Evolutionary conservation across 148 eudicot genomes (phyloP), one percentile per base, ranked within the genome.

Genomic region (Selenicereus undatus): DNA sequence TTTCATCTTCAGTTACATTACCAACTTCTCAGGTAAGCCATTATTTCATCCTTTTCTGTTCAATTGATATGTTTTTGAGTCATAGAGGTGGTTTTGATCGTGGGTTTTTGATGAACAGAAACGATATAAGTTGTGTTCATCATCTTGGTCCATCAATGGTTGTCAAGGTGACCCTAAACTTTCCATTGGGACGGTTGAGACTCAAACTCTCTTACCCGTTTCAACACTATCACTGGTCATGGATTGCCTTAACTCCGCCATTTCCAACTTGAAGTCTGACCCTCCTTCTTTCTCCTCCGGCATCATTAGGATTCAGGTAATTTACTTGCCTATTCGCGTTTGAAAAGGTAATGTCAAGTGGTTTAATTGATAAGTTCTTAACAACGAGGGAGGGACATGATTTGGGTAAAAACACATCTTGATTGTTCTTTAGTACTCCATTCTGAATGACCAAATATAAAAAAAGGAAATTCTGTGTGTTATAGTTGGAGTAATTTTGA

Each of bases 291-390:
- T 54, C 11, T 86, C 89, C 56, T 96, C 99, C 4, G 99, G 99
- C 74, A 87, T 96, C 24, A 89, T 96, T 21, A 91, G 98, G 3
- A 85, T 96, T n/a, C 90, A 96, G 98, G 99, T 96, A 89, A 45
- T 71, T 54, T 79, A 17, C 12, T 36, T 30, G 16, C 36, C 52
- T 0, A 48, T 48, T 48, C 14, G 52, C 10, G 0, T 11, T 0
- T 48, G 12, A 48, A 10, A 48, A 12, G 2, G 52, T 11, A 48
- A 4, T 10, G 8, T 48, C 43, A 5, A 48, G 12, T 48, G 10
- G 8, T 12, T 12, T 8, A 48, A 48, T 12, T 2, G 52, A 48
- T 48, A 48, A 48, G 12, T 48, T 48, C 8, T 48, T 11, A 39
- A 7, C 7, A 39, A 4, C 1, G 3, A 39, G 8, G 5, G 4